phyloP scores from a whole-genome alignment of 106 monocot genomes.

The Xerophyta viscosa region DNA sequence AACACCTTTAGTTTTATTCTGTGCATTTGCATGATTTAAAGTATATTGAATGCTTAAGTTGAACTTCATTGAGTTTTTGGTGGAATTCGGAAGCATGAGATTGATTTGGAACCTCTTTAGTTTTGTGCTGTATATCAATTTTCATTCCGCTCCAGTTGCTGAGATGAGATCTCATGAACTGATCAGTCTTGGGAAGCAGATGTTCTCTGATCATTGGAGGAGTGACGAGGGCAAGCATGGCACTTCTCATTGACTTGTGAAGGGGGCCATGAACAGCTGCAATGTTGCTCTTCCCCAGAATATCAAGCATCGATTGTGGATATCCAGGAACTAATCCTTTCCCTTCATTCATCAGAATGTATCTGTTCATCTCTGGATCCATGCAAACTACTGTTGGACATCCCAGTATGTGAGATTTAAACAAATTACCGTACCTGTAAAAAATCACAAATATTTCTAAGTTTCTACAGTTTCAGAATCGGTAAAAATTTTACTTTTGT shows the following conservation, averaged over 20 bases:
- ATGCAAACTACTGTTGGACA: conserved; percentile 89
- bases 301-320: conserved; percentile 87
- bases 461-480: no score
- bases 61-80: no score
- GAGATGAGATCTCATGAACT: conserved; percentile 69
- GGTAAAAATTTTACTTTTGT: no score
- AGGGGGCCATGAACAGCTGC: conserved; percentile 77
- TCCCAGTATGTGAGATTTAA: conserved; percentile 87
- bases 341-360: conserved; percentile 77
- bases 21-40: no score
- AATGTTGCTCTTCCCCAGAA: conserved; percentile 75
- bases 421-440: conserved; percentile 75
- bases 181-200: conserved; percentile 70
- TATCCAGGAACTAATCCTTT: conserved; percentile 88
- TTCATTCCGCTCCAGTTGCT: conserved; percentile 31
- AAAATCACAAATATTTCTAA: neutral
- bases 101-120: conserved; percentile 95
- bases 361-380: conserved; percentile 89
- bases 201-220: conserved; percentile 63
- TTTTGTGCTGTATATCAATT: conserved; percentile 79
- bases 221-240: conserved; percentile 50
- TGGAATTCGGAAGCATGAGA: no score
- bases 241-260: conserved; percentile 76
- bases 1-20: no score
- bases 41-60: no score